A percentile compares a stretch with the other conserved stretches of the same genome.
phyloP scores from a whole-genome alignment of 2,329 filamentous ascomycete species.

The Chrysosporium queenslandicum region DNA sequence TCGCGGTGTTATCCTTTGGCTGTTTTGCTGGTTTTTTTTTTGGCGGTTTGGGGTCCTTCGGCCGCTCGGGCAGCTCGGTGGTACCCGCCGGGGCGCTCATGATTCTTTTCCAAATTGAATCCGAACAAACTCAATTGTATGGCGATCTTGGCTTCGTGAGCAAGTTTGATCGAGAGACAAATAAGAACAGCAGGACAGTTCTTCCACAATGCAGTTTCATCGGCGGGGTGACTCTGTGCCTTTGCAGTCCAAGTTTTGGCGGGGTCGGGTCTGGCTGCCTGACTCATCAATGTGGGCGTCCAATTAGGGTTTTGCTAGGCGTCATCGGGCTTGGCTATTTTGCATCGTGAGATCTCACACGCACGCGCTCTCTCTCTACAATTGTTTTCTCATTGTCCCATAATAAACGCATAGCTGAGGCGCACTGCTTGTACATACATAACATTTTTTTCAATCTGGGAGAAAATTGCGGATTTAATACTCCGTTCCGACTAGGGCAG shows the following conservation, averaged over 20 bases:
- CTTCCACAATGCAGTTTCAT: too few species aligned
- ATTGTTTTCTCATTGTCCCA: too few species aligned
- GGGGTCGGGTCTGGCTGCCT: not conserved
- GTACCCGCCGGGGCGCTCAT: slow-evolving; percentile 4
- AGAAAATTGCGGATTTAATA: not conserved
- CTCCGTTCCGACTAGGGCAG: not conserved
- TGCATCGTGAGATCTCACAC: too few species aligned
- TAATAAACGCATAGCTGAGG: too few species aligned
- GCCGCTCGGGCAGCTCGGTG: slow-evolving; percentile 10
- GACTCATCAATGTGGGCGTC: slow-evolving; percentile 3
- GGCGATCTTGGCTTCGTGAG: too few species aligned
- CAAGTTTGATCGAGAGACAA: too few species aligned
- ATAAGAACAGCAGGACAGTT: too few species aligned
- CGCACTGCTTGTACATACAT: too few species aligned
- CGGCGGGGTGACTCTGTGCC: not conserved
- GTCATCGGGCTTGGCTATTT: too few species aligned
- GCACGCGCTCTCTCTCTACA: too few species aligned
- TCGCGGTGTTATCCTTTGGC: slow-evolving; percentile 2
- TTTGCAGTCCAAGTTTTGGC: not conserved
- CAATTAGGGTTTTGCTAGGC: not conserved
- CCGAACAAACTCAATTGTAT: not conserved
- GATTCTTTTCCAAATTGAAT: not conserved
- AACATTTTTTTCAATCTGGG: not conserved
- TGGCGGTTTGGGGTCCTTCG: slow-evolving; percentile 5
- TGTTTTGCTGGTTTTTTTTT: slow-evolving; percentile 13